These are phyloP conservation scores for Saraca asoca DNA, from an alignment of 331 rosid species.

Conservation along the genomic window DNA sequence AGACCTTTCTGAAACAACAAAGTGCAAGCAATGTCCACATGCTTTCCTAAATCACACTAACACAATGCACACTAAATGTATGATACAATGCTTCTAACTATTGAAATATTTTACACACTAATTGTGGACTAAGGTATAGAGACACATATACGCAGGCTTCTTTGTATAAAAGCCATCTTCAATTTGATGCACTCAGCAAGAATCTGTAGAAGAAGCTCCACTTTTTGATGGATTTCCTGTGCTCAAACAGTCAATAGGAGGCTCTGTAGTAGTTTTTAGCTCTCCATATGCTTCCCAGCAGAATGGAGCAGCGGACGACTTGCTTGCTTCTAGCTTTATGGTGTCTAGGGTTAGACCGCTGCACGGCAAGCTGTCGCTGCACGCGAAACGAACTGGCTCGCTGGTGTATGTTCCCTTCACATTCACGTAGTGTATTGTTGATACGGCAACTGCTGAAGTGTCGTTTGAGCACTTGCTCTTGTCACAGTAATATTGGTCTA, in stretches of 20 bases:
- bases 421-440: slow-evolving; percentile 53
- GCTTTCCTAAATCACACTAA: too few relatives aligned
- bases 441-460: slow-evolving; percentile 76
- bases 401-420: slow-evolving; percentile 65
- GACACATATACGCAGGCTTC: too few relatives aligned
- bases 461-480: slow-evolving; percentile 51
- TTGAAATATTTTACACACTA: too few relatives aligned
- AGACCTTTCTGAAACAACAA: too few relatives aligned
- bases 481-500: slow-evolving; percentile 83
- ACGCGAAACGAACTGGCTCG: slow-evolving; percentile 61
- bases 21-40: too few relatives aligned
- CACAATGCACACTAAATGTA: too few relatives aligned
- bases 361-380: slow-evolving; percentile 80
- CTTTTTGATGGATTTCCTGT: slow-evolving; percentile 45
- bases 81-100: too few relatives aligned
- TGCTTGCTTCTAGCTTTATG: slow-evolving; percentile 46
- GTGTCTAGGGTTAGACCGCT: slow-evolving; percentile 63
- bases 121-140: too few relatives aligned
- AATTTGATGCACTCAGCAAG: slow-evolving; percentile 39
- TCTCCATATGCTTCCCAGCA: slow-evolving; percentile 83
- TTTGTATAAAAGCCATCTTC: too few relatives aligned
- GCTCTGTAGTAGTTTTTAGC: slow-evolving; percentile 57
- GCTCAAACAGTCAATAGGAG: slow-evolving; percentile 57
- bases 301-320: slow-evolving; percentile 45
- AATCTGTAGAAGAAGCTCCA: slow-evolving; percentile 33